Base-by-base conservation (phyloP, 202 grass and related monocot genomes). In the Setaria italica region DNA sequence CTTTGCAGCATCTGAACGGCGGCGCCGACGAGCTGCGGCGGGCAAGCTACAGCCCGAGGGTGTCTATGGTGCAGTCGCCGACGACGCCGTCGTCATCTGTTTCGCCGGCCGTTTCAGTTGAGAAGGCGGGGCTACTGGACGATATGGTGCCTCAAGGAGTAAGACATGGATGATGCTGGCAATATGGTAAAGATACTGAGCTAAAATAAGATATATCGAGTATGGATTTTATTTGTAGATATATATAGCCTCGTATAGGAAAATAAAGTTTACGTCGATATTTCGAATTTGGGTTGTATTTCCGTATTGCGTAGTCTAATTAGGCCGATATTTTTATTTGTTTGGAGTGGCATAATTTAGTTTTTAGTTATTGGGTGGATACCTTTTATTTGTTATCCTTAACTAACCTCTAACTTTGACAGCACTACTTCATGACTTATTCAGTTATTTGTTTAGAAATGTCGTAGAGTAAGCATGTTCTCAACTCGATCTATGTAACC, bases 131-230 rank as follows among this genome's bases (percentile, higher is more conserved):
- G 29, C 81, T 98, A 16, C 85, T 98, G 32, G 95, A 89, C 58
- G 95, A 98, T 79, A 95, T 98, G 43, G 95, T 98, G 73, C 93
- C 90, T 80, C 88, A 92, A 85, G 89, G 85, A 79, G 84, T 94
- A 43, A 87, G 93, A 87, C 85, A 90, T 60, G 84, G 90, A 91
- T 90, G 66, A 92, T 71, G 43, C 43, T 46, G 57, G 4, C 64
- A 70, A 47, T 59, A 65, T 76, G 56, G 80, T 79, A 65, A 83
- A 34, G 2, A 47, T 58, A 59, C 29, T 46, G n/a, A 46, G n/a
- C 51, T 71, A 71, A 20, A 70, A 81, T 42, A 42, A 6, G 3
- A 43, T 42, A 10, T 54, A 11, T 16, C 9, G 0, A 55, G 3
- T 79, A 6, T 4, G 1, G 30, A 2, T 53, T 66, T 34, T 51